A percentile compares a stretch with the other conserved stretches of the same genome.
phyloP scores from a whole-genome alignment of 441 rosid genomes.

The Sinapis alba region DNA sequence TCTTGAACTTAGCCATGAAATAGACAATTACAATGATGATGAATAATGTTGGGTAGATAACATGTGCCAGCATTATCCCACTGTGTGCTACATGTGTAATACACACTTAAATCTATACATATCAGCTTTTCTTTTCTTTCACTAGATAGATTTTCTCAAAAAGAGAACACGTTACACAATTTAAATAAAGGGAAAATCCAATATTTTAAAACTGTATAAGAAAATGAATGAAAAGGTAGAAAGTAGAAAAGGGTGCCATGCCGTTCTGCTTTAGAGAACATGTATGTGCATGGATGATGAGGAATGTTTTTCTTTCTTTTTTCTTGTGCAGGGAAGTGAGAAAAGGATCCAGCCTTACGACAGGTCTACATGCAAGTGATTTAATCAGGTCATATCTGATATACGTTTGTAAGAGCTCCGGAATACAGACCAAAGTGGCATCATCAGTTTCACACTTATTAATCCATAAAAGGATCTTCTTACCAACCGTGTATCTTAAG shows the following conservation, averaged over 20 bases:
- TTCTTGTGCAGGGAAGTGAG: conserved; percentile 68
- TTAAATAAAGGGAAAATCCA: conserved; percentile 35
- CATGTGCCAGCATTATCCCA: conserved; percentile 81
- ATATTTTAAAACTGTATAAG: neutral
- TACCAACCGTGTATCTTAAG: too few relatives aligned
- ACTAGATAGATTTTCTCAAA: conserved; percentile 74
- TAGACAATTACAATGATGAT: conserved; percentile 55
- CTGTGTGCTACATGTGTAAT: conserved; percentile 78
- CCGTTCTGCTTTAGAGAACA: conserved; percentile 5
- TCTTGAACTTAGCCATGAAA: conserved; percentile 85
- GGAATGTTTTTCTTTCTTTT: neutral
- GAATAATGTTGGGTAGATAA: conserved; percentile 68
- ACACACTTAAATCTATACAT: conserved; percentile 85
- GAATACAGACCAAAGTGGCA: conserved; percentile 7
- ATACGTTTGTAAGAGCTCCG: neutral
- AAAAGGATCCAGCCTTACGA: conserved; percentile 63
- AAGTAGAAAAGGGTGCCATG: conserved; percentile 17
- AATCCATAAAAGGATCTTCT: conserved; percentile 12
- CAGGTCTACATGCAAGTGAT: conserved; percentile 68
- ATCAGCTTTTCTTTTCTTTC: conserved; percentile 76
- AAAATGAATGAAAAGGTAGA: neutral
- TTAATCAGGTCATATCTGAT: neutral
- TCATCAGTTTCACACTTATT: conserved; percentile 1
- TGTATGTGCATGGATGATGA: conserved; percentile 1
- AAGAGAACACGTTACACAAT: conserved; percentile 77